Conservation (phyloP, 2,329 filamentous ascomycete genomes). For the Aureobasidium sp. region DNA sequence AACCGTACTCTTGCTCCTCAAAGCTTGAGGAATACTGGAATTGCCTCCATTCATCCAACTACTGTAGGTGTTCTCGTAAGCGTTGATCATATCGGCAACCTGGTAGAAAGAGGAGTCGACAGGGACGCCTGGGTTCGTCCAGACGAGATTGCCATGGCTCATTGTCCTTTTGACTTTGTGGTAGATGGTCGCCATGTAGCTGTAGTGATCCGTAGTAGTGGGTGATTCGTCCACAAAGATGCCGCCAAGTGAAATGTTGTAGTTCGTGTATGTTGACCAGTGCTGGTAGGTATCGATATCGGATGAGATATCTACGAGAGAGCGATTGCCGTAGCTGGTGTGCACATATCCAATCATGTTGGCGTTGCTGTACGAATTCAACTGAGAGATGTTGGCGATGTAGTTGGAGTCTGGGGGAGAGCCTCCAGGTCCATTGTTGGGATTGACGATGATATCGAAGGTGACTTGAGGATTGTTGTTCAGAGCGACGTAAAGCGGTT, state of each 20-base stretch:
- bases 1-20: slow-evolving; percentile 14
- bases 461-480: slow-evolving; percentile 10
- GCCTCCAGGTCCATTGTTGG: slow-evolving; percentile 14
- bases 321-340: slow-evolving; percentile 18
- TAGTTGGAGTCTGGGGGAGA: slow-evolving; percentile 19
- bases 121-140: slow-evolving; percentile 18
- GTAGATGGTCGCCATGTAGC: slow-evolving; percentile 17
- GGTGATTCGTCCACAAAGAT: slow-evolving; percentile 26
- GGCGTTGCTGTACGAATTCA: slow-evolving; percentile 21
- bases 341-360: slow-evolving; percentile 23
- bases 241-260: slow-evolving; percentile 19
- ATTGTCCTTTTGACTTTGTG: slow-evolving; percentile 12
- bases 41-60: slow-evolving; percentile 14
- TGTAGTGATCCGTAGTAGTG: slow-evolving; percentile 3
- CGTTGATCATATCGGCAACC: slow-evolving; percentile 19
- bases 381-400: slow-evolving; percentile 16
- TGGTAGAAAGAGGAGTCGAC: slow-evolving; percentile 15
- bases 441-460: slow-evolving; percentile 16
- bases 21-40: slow-evolving; percentile 6
- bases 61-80: slow-evolving; percentile 15
- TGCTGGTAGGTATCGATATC: slow-evolving; percentile 17
- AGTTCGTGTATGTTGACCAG: slow-evolving; percentile 14
- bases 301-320: slow-evolving; percentile 15
- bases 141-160: slow-evolving; percentile 15
- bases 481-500: slow-evolving; percentile 18